phyloP scores from a whole-genome alignment of 306 rosid genomes.

The Sesbania bispinosa region DNA sequence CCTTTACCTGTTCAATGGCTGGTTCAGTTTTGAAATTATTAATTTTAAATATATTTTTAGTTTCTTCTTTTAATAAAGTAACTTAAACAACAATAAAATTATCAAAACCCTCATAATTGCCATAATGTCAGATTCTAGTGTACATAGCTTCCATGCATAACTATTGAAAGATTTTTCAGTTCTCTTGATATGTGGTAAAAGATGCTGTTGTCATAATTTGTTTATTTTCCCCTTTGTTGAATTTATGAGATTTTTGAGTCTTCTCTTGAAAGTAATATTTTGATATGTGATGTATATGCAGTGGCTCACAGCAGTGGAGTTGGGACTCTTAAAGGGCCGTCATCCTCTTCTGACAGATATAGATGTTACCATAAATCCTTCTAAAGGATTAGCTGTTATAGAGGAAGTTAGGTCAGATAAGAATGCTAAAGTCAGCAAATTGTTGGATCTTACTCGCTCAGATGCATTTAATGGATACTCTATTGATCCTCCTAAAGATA shows the following conservation, averaged over 20 bases:
- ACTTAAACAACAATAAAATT: background rate
- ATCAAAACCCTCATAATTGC: background rate
- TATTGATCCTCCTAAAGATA: constrained; percentile 24
- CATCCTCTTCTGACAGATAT: constrained; percentile 92
- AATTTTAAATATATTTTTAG: background rate
- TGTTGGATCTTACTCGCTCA: constrained; percentile 42
- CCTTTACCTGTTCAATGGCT: background rate
- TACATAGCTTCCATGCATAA: background rate
- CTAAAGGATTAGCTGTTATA: constrained; percentile 48
- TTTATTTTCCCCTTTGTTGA: constrained; percentile 1
- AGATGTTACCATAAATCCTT: constrained; percentile 69
- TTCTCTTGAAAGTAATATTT: constrained; percentile 30
- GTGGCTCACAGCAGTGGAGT: constrained; percentile 98
- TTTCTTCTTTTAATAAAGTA: background rate
- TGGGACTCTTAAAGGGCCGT: constrained; percentile 94
- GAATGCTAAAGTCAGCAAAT: constrained; percentile 32
- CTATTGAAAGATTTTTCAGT: background rate
- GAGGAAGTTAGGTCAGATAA: constrained; percentile 39
- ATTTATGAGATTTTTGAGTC: constrained; percentile 15
- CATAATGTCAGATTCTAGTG: too few species aligned
- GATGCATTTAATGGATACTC: constrained; percentile 45
- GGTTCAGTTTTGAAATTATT: background rate
- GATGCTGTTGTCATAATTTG: background rate
- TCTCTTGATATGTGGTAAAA: too few species aligned
- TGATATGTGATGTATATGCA: constrained; percentile 38